Evolutionary conservation across 225 moss, liverwort and hornwort species (phyloP).

Genomic region (Anthoceros angustus): DNA sequence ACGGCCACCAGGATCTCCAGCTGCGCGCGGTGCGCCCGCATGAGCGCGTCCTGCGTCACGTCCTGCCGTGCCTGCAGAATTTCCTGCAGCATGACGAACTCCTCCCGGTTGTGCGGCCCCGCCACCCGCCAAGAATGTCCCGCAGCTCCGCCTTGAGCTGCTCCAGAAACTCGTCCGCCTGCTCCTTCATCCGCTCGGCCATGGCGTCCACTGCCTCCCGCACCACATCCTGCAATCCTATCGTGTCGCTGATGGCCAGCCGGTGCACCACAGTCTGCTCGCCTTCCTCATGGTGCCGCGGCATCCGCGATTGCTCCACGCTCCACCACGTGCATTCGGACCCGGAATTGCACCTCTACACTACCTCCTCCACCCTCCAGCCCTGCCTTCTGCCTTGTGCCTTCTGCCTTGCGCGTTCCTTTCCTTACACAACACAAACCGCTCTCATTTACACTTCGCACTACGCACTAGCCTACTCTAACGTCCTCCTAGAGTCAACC

Average conservation of each 20-base stretch:
- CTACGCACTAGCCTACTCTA: too few species aligned
- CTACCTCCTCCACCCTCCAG: too few species aligned
- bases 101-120: conserved; percentile 45
- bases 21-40: conserved; percentile 46
- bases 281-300: conserved; percentile 20
- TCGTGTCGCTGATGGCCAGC: conserved; percentile 40
- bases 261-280: conserved; percentile 52
- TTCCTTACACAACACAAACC: too few species aligned
- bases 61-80: conserved; percentile 42
- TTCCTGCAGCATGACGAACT: conserved; percentile 48
- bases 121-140: conserved; percentile 31
- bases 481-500: too few species aligned
- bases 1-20: conserved; percentile 58
- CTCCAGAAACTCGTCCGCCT: conserved; percentile 53
- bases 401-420: too few species aligned
- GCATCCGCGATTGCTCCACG: too few species aligned
- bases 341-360: too few species aligned
- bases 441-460: too few species aligned
- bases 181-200: conserved; percentile 58
- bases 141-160: conserved; percentile 56
- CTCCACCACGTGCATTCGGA: too few species aligned
- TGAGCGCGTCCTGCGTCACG: conserved; percentile 35
- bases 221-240: conserved; percentile 48
- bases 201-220: conserved; percentile 41
- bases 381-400: too few species aligned